Conservation (phyloP, 306 rosid genomes). For the Quillaja saponaria region DNA sequence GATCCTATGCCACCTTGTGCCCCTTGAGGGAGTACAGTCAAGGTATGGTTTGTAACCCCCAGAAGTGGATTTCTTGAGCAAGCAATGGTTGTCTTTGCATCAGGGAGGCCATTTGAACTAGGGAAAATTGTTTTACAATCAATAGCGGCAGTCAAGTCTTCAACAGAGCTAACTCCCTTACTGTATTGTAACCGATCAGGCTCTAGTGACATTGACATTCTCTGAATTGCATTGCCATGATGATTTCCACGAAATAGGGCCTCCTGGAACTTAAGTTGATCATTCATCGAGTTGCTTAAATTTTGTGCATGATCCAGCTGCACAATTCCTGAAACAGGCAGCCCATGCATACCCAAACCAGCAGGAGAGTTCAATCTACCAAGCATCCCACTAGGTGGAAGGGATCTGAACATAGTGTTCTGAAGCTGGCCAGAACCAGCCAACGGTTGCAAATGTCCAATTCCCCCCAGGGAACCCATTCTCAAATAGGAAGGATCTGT, state of each 20-base stretch:
- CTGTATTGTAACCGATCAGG: slow-evolving; percentile 52
- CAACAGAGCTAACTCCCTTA: slow-evolving; percentile 36
- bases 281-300: slow-evolving; percentile 40
- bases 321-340: slow-evolving; percentile 63
- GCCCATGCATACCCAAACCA: slow-evolving; percentile 56
- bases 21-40: slow-evolving; percentile 45
- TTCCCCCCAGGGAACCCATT: slow-evolving; percentile 57
- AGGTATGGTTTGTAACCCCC: slow-evolving; percentile 40
- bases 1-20: slow-evolving; percentile 45
- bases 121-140: slow-evolving; percentile 50
- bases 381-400: slow-evolving; percentile 63
- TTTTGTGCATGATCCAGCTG: slow-evolving; percentile 62
- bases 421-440: slow-evolving; percentile 63
- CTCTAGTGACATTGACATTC: slow-evolving; percentile 54
- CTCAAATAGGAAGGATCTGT: slow-evolving; percentile 75
- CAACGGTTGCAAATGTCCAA: slow-evolving; percentile 53
- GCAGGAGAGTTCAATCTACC: slow-evolving; percentile 76
- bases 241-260: slow-evolving; percentile 50
- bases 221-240: slow-evolving; percentile 47
- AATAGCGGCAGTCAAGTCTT: slow-evolving; percentile 41
- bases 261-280: slow-evolving; percentile 51
- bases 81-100: slow-evolving; percentile 39
- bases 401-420: slow-evolving; percentile 55
- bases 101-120: slow-evolving; percentile 47
- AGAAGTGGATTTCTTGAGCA: slow-evolving; percentile 39